These are phyloP conservation scores for Cicer pinnatifidum DNA, from an alignment of 306 rosid species.

Conservation along the genomic window DNA sequence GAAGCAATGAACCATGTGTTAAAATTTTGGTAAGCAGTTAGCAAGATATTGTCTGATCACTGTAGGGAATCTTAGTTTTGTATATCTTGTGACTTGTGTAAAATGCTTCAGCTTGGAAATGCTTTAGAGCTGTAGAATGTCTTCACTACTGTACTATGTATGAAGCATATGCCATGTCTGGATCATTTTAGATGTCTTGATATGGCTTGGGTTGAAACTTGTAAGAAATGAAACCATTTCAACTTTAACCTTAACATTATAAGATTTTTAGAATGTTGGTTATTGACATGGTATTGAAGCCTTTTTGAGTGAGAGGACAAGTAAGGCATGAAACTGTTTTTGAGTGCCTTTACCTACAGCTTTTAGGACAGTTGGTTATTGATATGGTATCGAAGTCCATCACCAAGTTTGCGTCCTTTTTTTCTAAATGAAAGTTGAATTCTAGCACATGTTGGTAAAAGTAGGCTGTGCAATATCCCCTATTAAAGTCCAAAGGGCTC, in stretches of 20 bases:
- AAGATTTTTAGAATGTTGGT: neutral
- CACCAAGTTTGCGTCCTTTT: neutral
- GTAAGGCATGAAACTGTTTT: neutral
- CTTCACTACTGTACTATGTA: neutral
- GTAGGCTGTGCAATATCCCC: neutral
- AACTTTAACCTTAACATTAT: neutral
- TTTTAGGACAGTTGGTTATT: neutral
- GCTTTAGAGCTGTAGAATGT: neutral
- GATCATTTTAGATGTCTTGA: neutral
- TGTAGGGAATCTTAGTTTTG: neutral
- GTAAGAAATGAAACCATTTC: neutral
- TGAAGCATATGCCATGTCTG: neutral
- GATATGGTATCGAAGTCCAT: neutral
- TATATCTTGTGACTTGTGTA: neutral
- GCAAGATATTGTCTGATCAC: neutral
- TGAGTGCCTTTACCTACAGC: neutral
- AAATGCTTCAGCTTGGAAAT: neutral
- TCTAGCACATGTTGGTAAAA: neutral
- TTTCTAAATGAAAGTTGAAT: constrained; percentile 2
- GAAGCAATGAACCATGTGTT: neutral
- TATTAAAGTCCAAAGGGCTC: neutral
- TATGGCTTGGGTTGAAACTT: neutral
- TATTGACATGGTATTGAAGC: neutral
- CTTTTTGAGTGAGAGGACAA: neutral
- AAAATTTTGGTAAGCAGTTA: neutral